A percentile compares a stretch with the other conserved stretches of the same genome.
Conservation (phyloP, 176 grass and related monocot genomes). For the Oryza meridionalis region DNA sequence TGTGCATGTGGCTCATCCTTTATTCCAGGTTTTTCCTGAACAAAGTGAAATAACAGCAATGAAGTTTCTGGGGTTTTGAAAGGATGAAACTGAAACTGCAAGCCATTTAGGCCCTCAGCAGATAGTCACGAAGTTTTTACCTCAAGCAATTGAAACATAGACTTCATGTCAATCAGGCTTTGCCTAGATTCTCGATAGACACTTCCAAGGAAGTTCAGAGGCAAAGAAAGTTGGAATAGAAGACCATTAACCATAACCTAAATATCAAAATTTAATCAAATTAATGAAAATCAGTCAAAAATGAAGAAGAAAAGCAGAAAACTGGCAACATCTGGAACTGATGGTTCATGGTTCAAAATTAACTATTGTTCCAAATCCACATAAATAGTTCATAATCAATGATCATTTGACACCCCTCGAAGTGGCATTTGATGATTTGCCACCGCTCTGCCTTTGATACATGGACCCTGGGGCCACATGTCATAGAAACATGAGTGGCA, state of each 20-base stretch:
- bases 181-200: constrained; percentile 98
- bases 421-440: neutral
- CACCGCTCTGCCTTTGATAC: neutral
- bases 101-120: constrained; percentile 10
- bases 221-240: constrained; percentile 95
- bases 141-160: constrained; percentile 99
- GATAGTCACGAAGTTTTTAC: constrained; percentile 45
- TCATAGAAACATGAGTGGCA: neutral
- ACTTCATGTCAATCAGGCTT: constrained; percentile 98
- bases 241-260: constrained; percentile 99
- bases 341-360: constrained; percentile 28
- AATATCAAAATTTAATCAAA: constrained; percentile 41
- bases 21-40: constrained; percentile 90
- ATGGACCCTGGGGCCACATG: neutral
- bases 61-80: constrained; percentile 39
- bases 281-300: constrained; percentile 35
- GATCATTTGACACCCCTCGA: neutral
- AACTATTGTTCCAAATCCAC: neutral
- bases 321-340: constrained; percentile 1
- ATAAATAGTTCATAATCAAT: neutral
- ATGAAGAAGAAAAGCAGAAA: neutral
- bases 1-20: constrained; percentile 71
- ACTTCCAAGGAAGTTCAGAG: constrained; percentile 98
- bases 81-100: constrained; percentile 47
- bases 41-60: constrained; percentile 34